These are phyloP conservation scores for Xylaria venustula DNA, from an alignment of 495 filamentous ascomycete species.

Conservation along the genomic window DNA sequence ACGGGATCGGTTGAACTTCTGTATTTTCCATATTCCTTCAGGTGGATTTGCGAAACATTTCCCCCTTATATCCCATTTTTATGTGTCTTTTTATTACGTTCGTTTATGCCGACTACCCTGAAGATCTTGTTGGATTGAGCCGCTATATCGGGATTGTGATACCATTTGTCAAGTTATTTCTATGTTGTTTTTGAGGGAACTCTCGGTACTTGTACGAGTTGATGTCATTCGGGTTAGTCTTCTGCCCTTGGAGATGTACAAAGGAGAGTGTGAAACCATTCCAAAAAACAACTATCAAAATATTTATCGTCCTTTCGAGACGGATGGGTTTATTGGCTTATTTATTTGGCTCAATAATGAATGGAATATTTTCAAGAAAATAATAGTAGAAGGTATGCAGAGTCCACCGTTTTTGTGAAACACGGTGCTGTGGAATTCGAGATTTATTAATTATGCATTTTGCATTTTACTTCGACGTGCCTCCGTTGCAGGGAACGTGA, in stretches of 20 bases:
- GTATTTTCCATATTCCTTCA: background rate
- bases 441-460: no score
- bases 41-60: background rate
- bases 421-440: background rate
- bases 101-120: conserved; percentile 13
- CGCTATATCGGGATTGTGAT: conserved; percentile 13
- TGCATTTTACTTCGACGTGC: no score
- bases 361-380: background rate
- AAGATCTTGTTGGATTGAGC: conserved; percentile 11
- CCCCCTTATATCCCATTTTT: no score
- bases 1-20: background rate
- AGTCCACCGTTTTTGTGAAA: background rate
- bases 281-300: no score
- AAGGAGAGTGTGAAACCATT: background rate
- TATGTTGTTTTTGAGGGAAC: background rate
- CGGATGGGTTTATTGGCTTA: no score
- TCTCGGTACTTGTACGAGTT: background rate
- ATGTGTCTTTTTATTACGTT: background rate
- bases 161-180: conserved; percentile 10
- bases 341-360: no score
- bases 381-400: background rate
- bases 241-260: background rate
- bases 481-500: background rate
- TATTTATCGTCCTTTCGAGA: no score
- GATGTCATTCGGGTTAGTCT: background rate